A percentile compares a stretch with the other conserved stretches of the same genome.
phyloP scores from a whole-genome alignment of 495 filamentous ascomycete genomes.

The Penicillium coprophilum region DNA sequence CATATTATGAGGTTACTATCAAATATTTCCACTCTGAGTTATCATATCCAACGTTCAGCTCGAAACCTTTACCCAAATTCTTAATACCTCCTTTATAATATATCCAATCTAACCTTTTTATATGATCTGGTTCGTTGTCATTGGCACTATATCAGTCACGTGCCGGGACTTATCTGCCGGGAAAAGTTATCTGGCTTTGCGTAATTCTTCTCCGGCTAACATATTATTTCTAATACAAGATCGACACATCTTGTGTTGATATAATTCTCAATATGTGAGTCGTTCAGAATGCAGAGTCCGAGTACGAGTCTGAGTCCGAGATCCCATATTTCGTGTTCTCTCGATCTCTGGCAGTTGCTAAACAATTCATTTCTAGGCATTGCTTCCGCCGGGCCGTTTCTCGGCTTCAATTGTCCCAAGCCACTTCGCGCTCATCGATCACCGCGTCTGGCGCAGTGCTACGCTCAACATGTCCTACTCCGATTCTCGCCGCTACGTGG shows the following conservation, averaged over 20 bases:
- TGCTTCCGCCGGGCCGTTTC: conserved; percentile 54
- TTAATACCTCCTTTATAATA: neutral
- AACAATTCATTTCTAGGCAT: conserved; percentile 33
- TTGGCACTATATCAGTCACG: neutral
- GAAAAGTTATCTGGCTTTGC: neutral
- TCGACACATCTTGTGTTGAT: neutral
- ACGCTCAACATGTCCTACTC: conserved; percentile 11
- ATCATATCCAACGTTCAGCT: neutral
- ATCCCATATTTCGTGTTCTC: neutral
- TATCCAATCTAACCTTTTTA: neutral
- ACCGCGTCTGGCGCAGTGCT: neutral
- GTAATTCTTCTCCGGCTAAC: neutral
- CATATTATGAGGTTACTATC: neutral
- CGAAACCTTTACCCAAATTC: neutral
- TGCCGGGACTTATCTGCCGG: neutral
- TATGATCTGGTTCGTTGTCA: neutral
- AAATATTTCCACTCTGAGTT: conserved; percentile 11
- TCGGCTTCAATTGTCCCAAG: conserved; percentile 43
- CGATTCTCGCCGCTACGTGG: neutral
- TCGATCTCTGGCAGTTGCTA: conserved; percentile 6
- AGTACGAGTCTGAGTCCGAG: neutral
- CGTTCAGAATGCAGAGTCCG: neutral
- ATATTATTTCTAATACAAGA: neutral
- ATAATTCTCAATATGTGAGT: neutral
- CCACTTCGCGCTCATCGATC: conserved; percentile 1